Base-by-base conservation (phyloP, 2,329 filamentous ascomycete species). In the Rhytidhysteron rufulum region DNA sequence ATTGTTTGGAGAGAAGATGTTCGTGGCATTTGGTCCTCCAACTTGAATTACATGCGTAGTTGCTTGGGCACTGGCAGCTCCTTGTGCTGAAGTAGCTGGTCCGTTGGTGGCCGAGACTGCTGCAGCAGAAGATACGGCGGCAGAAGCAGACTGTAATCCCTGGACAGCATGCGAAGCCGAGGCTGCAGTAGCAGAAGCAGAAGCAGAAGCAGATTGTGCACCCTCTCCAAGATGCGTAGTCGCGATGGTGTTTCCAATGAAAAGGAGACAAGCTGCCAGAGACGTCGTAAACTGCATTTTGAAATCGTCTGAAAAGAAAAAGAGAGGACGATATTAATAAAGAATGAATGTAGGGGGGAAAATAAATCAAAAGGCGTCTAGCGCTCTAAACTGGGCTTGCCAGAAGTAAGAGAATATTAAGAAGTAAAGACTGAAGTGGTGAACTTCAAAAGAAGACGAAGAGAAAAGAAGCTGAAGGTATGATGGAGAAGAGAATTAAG, bases 1-100 rank as follows among this genome's bases (percentile, higher is more conserved):
- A 55, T 75, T 81, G 51, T 84, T 73, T 30, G 86, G 86, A 47
- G 69, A 79, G 72, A 81, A 90, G 45, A 69, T 74, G 42, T 85
- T 68, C 34, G 69, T 70, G 13, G 65, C 60, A 43, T 69, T 62
- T 51, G 74, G 71, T 57, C 77, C 78, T 47, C 72, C 66, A 42
- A 89, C 85, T 47, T 78, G 76, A 40, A 88, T 79, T 43, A 83
- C 78, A 54, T 86, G 81, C 7, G 57, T 70, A 21, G 47, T 52
- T 34, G 61, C 44, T 7, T 19, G 39, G 24, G 32, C 45, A 10
- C 10, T n/a, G 3, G 18, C 25, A 16, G 35, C 35, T 11, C 22
- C 37, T 4, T 20, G 4, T 15, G 29, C 17, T 2, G 36, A 30
- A 22, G 27, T 15, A 8, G 37, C 31, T 16, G 31, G 31, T 9